Conservation (phyloP, 129 eudicot genomes). For the Logfia minima region DNA sequence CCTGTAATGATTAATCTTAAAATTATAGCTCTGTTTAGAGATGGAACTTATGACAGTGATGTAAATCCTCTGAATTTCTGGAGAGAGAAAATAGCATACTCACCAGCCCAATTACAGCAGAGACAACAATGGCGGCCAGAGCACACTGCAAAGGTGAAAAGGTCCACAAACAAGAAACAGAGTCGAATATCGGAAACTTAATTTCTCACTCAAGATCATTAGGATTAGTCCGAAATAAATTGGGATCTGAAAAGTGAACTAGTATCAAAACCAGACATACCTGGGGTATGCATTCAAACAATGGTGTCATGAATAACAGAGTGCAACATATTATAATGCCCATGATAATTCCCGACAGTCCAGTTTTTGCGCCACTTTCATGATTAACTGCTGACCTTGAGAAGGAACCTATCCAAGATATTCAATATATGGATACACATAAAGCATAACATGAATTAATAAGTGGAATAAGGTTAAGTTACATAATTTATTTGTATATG, state of each 20-base stretch:
- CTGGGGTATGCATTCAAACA: constrained; percentile 95
- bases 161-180: not conserved
- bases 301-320: constrained; percentile 78
- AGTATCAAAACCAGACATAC: constrained; percentile 33
- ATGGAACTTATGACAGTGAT: constrained; percentile 6
- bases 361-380: constrained; percentile 99
- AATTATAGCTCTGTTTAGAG: not conserved
- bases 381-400: constrained; percentile 98
- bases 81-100: constrained; percentile 35
- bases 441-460: constrained; percentile 1
- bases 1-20: constrained; percentile 48
- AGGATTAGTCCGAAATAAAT: constrained; percentile 6
- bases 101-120: constrained; percentile 99
- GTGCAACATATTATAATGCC: constrained; percentile 79
- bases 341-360: constrained; percentile 80
- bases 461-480: constrained; percentile 9
- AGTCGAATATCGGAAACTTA: not conserved
- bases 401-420: constrained; percentile 72
- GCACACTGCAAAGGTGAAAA: constrained; percentile 68
- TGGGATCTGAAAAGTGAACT: not conserved
- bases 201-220: constrained; percentile 8
- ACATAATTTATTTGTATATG: not conserved
- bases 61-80: constrained; percentile 11
- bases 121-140: constrained; percentile 93
- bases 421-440: constrained; percentile 20